Evolutionary conservation across 176 grass and related monocot species (phyloP).

Genomic region (Rhynchospora pubera): DNA sequence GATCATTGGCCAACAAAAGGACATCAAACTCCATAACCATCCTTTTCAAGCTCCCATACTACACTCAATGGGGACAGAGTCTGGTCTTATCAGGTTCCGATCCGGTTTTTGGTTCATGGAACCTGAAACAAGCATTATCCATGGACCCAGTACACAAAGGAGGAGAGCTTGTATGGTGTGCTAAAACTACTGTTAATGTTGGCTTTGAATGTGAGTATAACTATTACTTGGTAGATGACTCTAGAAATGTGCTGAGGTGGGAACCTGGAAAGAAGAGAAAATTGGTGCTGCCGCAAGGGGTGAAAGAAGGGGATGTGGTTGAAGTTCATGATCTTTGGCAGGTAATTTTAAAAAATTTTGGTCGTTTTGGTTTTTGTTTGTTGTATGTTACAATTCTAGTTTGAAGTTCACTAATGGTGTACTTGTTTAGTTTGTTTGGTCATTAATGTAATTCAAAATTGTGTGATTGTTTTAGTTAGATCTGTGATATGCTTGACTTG

Average conservation of each 20-base stretch:
- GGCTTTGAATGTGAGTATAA: conserved; percentile 56
- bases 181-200: conserved; percentile 32
- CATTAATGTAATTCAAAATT: background rate
- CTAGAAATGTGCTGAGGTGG: conserved; percentile 64
- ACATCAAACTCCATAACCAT: conserved; percentile 38
- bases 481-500: background rate
- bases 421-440: background rate
- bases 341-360: conserved; percentile 29
- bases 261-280: conserved; percentile 70
- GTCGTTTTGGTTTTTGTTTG: background rate
- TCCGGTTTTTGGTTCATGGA: conserved; percentile 61
- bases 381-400: background rate
- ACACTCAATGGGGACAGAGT: conserved; percentile 80
- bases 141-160: conserved; percentile 56
- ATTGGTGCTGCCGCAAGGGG: conserved; percentile 50
- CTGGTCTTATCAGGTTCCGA: conserved; percentile 69
- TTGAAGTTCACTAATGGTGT: background rate
- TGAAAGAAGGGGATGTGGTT: conserved; percentile 50
- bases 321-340: conserved; percentile 92
- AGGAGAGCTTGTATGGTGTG: conserved; percentile 67
- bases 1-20: conserved; percentile 34
- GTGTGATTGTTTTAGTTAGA: background rate
- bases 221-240: conserved; percentile 79
- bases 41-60: conserved; percentile 78
- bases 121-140: conserved; percentile 66